phyloP scores from a whole-genome alignment of 768 basidiomycete genomes.

The Phanerochaete sordida region DNA sequence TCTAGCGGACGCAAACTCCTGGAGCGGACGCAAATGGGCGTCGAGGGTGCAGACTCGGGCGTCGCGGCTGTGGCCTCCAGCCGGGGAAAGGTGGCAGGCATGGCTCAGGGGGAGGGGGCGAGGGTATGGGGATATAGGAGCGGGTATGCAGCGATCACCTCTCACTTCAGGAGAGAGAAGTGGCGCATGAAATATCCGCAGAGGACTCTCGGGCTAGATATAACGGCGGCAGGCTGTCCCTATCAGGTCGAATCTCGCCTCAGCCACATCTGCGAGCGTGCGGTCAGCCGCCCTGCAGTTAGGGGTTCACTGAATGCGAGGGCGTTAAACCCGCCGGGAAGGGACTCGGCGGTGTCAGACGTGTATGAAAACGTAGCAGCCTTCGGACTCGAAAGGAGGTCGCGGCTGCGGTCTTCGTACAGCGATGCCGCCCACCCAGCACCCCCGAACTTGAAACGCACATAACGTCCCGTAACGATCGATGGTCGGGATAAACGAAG shows the following conservation, averaged over 20 bases:
- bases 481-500: too few relatives aligned
- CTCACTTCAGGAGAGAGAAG: not conserved
- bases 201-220: not conserved
- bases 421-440: not conserved
- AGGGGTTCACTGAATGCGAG: not conserved
- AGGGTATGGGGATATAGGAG: not conserved
- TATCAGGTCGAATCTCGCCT: not conserved
- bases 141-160: conserved; percentile 8
- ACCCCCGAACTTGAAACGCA: not conserved
- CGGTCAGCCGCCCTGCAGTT: not conserved
- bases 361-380: not conserved
- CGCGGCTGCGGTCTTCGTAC: not conserved
- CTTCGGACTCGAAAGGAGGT: not conserved
- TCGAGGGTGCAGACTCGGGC: not conserved
- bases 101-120: not conserved
- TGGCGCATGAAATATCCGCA: not conserved
- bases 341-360: not conserved
- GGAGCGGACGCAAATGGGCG: not conserved
- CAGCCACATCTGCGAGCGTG: not conserved
- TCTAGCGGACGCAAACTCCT: not conserved
- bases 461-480: too few relatives aligned
- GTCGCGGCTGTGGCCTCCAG: not conserved
- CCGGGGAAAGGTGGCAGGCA: not conserved
- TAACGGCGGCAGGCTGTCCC: conserved; percentile 3
- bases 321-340: not conserved